Conservation (phyloP, 768 basidiomycete species). For the Sutorius australiensis region DNA sequence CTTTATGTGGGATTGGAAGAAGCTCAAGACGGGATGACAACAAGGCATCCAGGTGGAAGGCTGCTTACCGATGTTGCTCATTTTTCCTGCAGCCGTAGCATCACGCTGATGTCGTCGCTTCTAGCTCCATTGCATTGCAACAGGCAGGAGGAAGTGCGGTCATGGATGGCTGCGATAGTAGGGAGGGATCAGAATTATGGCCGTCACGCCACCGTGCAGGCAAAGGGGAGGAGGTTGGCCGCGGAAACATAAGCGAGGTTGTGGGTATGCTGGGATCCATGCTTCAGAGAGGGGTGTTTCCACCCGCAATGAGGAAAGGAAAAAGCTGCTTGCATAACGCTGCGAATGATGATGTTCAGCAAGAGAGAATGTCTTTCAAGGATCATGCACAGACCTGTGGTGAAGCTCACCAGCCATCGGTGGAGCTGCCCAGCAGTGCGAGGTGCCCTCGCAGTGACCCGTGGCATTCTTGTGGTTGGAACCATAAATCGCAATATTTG, state of each 20-base stretch:
- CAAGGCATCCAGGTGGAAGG: slow-evolving; percentile 10
- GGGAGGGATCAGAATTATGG: slow-evolving; percentile 18
- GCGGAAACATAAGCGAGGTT: slow-evolving; percentile 27
- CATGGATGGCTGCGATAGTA: slow-evolving; percentile 20
- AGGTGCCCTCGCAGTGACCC: slow-evolving; percentile 1
- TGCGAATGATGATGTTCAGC: slow-evolving; percentile 6
- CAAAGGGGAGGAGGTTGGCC: slow-evolving; percentile 22
- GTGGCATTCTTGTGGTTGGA: slow-evolving; percentile 5
- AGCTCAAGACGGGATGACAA: slow-evolving; percentile 8
- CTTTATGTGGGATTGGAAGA: slow-evolving; percentile 18
- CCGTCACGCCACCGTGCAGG: slow-evolving; percentile 27
- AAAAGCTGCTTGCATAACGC: slow-evolving; percentile 2
- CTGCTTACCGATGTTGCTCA: slow-evolving; percentile 23
- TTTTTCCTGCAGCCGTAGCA: slow-evolving; percentile 23
- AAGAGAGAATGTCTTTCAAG: slow-evolving; percentile 10
- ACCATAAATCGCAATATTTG: neutral
- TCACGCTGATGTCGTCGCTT: slow-evolving; percentile 29
- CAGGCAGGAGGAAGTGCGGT: slow-evolving; percentile 25
- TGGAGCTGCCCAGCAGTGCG: slow-evolving; percentile 1
- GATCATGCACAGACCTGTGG: slow-evolving; percentile 6
- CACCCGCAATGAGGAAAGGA: slow-evolving; percentile 9
- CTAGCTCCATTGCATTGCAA: slow-evolving; percentile 20
- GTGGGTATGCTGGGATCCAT: slow-evolving; percentile 18
- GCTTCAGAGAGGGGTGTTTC: slow-evolving; percentile 16
- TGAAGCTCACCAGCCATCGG: neutral